Evolutionary conservation across 352 stramenopile species (phyloP).

Genomic region (Pythium vanterpoolii): DNA sequence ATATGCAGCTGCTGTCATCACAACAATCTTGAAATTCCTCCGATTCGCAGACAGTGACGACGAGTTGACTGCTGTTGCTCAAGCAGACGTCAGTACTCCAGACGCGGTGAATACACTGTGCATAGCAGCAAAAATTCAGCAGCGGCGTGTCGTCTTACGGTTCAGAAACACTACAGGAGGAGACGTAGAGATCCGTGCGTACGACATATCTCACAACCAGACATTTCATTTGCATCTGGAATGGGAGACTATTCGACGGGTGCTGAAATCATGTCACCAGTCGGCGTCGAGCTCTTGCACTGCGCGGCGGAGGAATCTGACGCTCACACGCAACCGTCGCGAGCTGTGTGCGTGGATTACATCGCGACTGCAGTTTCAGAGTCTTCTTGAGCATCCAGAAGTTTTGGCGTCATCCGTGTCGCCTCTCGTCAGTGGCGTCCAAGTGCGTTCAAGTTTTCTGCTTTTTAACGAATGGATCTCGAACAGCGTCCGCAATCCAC

Average conservation of each 20-base stretch:
- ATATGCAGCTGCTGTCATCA: conserved; percentile 45
- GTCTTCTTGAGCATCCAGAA: conserved; percentile 53
- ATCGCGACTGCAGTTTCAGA: conserved; percentile 52
- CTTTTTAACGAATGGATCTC: conserved; percentile 57
- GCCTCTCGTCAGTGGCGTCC: conserved; percentile 34
- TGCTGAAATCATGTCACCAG: conserved; percentile 25
- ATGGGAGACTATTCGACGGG: conserved; percentile 36
- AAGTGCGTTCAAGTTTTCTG: conserved; percentile 48
- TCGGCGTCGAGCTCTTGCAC: background rate
- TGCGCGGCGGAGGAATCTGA: conserved; percentile 20
- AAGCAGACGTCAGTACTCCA: background rate
- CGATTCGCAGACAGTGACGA: background rate
- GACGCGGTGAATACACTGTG: background rate
- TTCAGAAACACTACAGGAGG: conserved; percentile 33
- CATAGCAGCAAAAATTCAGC: conserved; percentile 30
- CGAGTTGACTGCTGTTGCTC: background rate
- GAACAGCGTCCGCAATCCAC: conserved; percentile 42
- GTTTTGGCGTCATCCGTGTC: conserved; percentile 33
- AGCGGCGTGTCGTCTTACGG: conserved; percentile 41
- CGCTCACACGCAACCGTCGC: conserved; percentile 37
- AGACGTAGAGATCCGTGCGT: conserved; percentile 45
- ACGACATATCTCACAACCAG: conserved; percentile 38
- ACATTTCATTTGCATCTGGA: conserved; percentile 48
- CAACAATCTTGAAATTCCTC: conserved; percentile 35
- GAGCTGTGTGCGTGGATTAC: conserved; percentile 56